phyloP scores from a whole-genome alignment of 2,329 filamentous ascomycete genomes.

The Davidsoniella eucalypti region DNA sequence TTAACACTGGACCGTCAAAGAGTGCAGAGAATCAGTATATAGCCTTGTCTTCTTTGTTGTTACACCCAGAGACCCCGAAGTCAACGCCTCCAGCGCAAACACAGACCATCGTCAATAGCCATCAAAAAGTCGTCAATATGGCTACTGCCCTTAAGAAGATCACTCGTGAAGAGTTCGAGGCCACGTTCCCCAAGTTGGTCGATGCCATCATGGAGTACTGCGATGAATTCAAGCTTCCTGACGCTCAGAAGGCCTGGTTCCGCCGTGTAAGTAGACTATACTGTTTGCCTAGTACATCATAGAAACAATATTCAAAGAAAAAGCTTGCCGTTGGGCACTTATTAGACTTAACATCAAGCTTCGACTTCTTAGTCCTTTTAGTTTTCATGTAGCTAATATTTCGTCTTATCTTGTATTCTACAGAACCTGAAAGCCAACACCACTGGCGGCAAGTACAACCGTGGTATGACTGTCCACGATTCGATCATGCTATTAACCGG shows the following conservation, averaged over 20 bases:
- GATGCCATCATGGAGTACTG: slow-evolving; percentile 67
- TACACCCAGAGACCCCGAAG: background rate
- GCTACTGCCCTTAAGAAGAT: slow-evolving; percentile 51
- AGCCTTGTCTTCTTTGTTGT: background rate
- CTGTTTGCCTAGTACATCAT: background rate
- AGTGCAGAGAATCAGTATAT: too few relatives aligned
- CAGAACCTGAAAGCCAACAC: slow-evolving; percentile 76
- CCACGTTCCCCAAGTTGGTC: slow-evolving; percentile 72
- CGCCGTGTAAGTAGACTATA: slow-evolving; percentile 42
- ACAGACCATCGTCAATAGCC: background rate
- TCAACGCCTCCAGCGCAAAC: too few relatives aligned
- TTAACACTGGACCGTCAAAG: too few relatives aligned
- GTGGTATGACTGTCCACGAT: slow-evolving; percentile 94
- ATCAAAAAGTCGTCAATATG: slow-evolving; percentile 12
- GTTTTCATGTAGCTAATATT: slow-evolving; percentile 11
- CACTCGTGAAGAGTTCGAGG: slow-evolving; percentile 74
- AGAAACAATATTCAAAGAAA: background rate
- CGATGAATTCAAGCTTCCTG: slow-evolving; percentile 65
- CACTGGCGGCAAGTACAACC: slow-evolving; percentile 93
- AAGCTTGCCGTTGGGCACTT: background rate
- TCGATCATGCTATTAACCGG: slow-evolving; percentile 65
- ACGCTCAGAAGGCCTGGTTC: slow-evolving; percentile 72
- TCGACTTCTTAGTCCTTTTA: too few relatives aligned
- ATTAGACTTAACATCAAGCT: background rate
- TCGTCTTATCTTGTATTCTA: slow-evolving; percentile 9